Conservation (phyloP, 495 filamentous ascomycete species). For the Penicillium diatomitis region DNA sequence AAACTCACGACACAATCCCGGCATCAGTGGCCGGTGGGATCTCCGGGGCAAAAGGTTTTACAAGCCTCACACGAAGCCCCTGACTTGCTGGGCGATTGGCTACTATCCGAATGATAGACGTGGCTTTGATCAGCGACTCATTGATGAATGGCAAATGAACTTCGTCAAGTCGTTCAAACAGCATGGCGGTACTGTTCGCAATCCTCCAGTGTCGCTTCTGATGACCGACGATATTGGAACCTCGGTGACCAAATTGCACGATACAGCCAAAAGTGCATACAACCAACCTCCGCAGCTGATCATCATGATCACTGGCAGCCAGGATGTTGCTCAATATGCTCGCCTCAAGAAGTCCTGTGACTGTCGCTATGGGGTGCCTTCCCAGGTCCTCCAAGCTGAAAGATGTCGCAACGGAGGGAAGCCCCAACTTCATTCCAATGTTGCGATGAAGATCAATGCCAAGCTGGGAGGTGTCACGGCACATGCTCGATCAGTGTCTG, state of each 20-base stretch:
- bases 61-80: slow-evolving; percentile 41
- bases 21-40: slow-evolving; percentile 69
- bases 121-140: slow-evolving; percentile 27
- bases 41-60: slow-evolving; percentile 71
- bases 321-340: slow-evolving; percentile 57
- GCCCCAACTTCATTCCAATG: slow-evolving; percentile 77
- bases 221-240: slow-evolving; percentile 1
- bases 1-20: slow-evolving; percentile 43
- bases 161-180: slow-evolving; percentile 54
- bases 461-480: slow-evolving; percentile 82
- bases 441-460: slow-evolving; percentile 88
- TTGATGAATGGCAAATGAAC: slow-evolving; percentile 46
- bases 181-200: slow-evolving; percentile 61
- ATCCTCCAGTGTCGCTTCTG: not conserved
- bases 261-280: not conserved
- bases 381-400: slow-evolving; percentile 56
- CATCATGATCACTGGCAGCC: slow-evolving; percentile 61
- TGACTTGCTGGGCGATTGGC: slow-evolving; percentile 66
- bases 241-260: not conserved
- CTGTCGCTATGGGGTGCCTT: slow-evolving; percentile 65
- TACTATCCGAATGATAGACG: slow-evolving; percentile 37
- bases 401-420: slow-evolving; percentile 50
- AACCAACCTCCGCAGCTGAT: slow-evolving; percentile 48
- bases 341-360: slow-evolving; percentile 78
- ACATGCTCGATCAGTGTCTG: slow-evolving; percentile 27